Evolutionary conservation across 1,139 yeast species (phyloP).

Genomic region (Pichia kudriavzevii): DNA sequence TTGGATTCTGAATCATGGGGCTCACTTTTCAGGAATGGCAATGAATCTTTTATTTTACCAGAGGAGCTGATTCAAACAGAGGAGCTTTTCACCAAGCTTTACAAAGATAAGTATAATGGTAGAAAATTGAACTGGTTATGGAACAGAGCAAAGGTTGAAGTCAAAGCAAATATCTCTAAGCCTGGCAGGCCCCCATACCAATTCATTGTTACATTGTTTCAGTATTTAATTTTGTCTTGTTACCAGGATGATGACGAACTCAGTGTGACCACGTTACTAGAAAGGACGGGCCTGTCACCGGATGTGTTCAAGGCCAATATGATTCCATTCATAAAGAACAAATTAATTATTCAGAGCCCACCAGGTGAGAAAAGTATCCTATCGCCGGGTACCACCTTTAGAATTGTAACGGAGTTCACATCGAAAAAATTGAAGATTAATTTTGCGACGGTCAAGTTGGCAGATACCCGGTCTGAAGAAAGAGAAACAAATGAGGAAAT

Average conservation of each 20-base stretch:
- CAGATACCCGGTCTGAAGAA: conserved; percentile 68
- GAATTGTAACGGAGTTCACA: conserved; percentile 74
- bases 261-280: conserved; percentile 54
- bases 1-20: conserved; percentile 27
- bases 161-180: conserved; percentile 78
- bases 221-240: conserved; percentile 76
- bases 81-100: conserved; percentile 60
- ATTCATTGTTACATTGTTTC: conserved; percentile 77
- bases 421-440: conserved; percentile 81
- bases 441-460: conserved; percentile 64
- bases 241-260: conserved; percentile 60
- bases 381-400: conserved; percentile 53
- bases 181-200: conserved; percentile 78
- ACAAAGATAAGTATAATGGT: conserved; percentile 73
- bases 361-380: conserved; percentile 42
- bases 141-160: conserved; percentile 90
- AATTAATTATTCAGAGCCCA: conserved; percentile 61
- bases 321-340: conserved; percentile 71
- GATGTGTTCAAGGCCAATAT: conserved; percentile 69
- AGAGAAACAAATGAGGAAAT: conserved; percentile 81
- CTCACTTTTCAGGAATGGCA: conserved; percentile 23
- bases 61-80: conserved; percentile 57
- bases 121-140: conserved; percentile 92
- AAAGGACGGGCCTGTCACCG: conserved; percentile 59
- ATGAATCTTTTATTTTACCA: conserved; percentile 47